Base-by-base conservation (phyloP, 2,329 filamentous ascomycete genomes). In the Gnomoniopsis smithogilvyi region DNA sequence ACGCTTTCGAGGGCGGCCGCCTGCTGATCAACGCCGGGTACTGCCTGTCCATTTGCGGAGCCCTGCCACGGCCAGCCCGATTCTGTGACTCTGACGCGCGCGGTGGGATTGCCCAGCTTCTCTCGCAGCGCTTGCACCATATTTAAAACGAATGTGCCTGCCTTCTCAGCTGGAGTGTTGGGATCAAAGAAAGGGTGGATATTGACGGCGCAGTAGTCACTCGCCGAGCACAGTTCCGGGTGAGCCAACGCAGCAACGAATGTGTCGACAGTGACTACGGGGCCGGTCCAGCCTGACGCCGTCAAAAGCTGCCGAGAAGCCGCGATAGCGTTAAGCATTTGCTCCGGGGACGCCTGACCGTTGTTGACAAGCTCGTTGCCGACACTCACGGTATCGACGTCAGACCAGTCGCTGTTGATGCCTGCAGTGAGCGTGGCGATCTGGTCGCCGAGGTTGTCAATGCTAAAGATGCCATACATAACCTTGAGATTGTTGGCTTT, bases 111-210 rank as follows among this genome's bases (percentile, higher is more conserved):
- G 3, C 74, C 67, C 14, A 83, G 68, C 62, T 73, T 74, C 48
- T 70, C 69, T 61, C 73, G 72, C 43, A 85, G 72, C 26, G 69
- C 70, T 12, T 67, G 62, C 30, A 84, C 80, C 63, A 87, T 85
- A 26, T 78, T 76, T 43, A 78, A 72, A 43, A 92, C 82, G 72
- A 91, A 96, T 0, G 71, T 65, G 3, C 92, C 92, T 2, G 91
- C 86, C 34, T 83, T 73, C 1, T 76, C 73, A 1, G 91, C 82
- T 2, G 73, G 71, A 26, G 83, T 82, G 50, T 82, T 83, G 3
- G 78, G 73, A 66, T 96, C 89, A 72, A 95, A 96, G 81, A 92
- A 96, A 14, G 91, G 84, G 72, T 96, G 92, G 64, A 86, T 84
- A 74, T 96, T 96, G 70, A 89, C 83, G 17, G 91, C 89, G 67